phyloP scores from a whole-genome alignment of 345 rosid species.

The Hypericum androsaemum region DNA sequence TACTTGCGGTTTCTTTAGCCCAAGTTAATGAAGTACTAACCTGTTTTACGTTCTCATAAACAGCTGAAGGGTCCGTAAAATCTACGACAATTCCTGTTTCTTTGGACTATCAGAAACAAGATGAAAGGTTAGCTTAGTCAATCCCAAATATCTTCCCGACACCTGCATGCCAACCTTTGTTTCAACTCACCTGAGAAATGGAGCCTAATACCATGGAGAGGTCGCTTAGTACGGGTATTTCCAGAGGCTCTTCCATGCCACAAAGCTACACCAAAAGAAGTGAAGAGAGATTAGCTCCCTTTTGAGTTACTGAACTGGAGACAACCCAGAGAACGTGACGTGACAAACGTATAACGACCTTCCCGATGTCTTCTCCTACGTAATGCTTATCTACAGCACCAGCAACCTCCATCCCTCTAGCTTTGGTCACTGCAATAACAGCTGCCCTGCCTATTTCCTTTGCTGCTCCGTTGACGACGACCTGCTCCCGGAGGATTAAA shows the following conservation, averaged over 20 bases:
- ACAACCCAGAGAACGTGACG: background rate
- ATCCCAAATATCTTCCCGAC: background rate
- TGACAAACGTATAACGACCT: slow-evolving; percentile 1
- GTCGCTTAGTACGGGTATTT: slow-evolving; percentile 74
- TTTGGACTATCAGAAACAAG: slow-evolving; percentile 48
- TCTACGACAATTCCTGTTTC: slow-evolving; percentile 75
- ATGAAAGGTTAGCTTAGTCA: background rate
- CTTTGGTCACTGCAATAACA: slow-evolving; percentile 69
- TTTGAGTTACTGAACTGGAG: background rate
- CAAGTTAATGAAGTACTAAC: slow-evolving; percentile 15
- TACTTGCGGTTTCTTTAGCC: background rate
- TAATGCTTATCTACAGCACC: slow-evolving; percentile 77
- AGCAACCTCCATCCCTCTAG: slow-evolving; percentile 92
- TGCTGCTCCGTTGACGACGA: slow-evolving; percentile 79
- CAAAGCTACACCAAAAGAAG: slow-evolving; percentile 36
- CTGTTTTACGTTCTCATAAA: slow-evolving; percentile 93
- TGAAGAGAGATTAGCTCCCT: background rate
- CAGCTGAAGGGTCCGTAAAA: slow-evolving; percentile 73
- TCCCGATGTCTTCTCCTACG: slow-evolving; percentile 77
- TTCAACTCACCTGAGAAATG: slow-evolving; percentile 69
- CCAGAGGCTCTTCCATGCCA: slow-evolving; percentile 78
- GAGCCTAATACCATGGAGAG: slow-evolving; percentile 89
- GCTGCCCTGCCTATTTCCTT: slow-evolving; percentile 93
- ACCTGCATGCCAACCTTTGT: background rate
- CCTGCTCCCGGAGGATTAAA: slow-evolving; percentile 22